Conservation (phyloP, 2,329 filamentous ascomycete species). For the Aspergillus texensis region DNA sequence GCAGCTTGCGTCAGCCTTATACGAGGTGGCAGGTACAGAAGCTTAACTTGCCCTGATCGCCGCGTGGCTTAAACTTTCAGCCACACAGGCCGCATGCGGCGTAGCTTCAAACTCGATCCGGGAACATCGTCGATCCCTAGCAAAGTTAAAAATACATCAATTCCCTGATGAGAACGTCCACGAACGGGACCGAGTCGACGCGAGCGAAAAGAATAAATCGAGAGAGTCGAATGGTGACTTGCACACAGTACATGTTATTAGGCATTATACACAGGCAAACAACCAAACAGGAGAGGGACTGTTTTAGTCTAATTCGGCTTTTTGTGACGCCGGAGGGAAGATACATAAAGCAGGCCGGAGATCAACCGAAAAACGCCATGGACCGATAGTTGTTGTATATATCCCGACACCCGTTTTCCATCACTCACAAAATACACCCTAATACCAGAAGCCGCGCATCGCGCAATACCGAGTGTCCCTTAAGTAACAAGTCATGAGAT, state of each 20-base stretch:
- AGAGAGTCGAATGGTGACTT: neutral
- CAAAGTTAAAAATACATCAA: neutral
- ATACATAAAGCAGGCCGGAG: constrained; percentile 8
- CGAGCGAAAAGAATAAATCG: neutral
- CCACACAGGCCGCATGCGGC: neutral
- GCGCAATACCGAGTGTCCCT: neutral
- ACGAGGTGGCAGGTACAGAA: neutral
- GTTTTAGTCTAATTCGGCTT: constrained; percentile 5
- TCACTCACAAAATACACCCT: neutral
- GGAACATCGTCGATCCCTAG: neutral
- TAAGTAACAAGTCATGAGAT: neutral
- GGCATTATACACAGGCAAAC: constrained; percentile 1
- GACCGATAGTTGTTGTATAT: constrained; percentile 4
- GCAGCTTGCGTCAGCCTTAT: neutral
- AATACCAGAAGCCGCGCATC: neutral
- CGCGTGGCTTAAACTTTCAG: constrained; percentile 5
- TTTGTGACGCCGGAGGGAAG: constrained; percentile 7
- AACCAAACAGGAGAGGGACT: constrained; percentile 3
- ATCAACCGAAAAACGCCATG: constrained; percentile 5
- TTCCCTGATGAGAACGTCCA: neutral
- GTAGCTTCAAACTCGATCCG: neutral
- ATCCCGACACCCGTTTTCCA: constrained; percentile 3
- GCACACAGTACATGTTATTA: constrained; percentile 2
- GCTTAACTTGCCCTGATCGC: neutral
- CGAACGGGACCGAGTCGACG: neutral